Base-by-base conservation (phyloP, 108 stramenopile genomes). In the Mediolabrus comicus region DNA sequence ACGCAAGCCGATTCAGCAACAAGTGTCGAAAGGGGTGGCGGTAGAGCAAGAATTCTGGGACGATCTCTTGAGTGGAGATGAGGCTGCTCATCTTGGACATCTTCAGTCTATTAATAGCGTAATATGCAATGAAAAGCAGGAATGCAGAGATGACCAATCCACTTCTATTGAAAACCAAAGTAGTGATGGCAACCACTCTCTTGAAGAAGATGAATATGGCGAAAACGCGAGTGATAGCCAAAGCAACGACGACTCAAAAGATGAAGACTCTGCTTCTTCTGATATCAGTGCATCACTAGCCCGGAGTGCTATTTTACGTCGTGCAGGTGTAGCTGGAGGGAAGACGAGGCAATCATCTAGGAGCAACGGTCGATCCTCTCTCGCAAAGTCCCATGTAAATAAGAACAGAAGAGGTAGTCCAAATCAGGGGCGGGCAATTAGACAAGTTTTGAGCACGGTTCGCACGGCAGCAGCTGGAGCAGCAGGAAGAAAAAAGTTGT, bases 391-490 rank as follows among this genome's bases (percentile, higher is more conserved):
- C 4, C 52, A 69, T 28, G 67, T 67, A 13, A 30, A 38, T 32
- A 80, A 71, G 62, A 58, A 17, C 28, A 24, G 36, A 17, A 56
- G 63, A 12, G 49, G 22, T 0, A 67, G 57, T 22, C 30, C 22
- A 1, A 35, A 39, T 17, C 52, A 39, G 32, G 64, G 41, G 11
- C 39, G 61, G 12, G 75, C 68, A 2, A 51, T 77, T 8, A 43
- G 70, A 62, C 60, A 53, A 62, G 67, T 81, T 22, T 60, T 81
- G 51, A 52, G 59, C 28, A 64, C 80, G 19, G 71, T 77, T 9
- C 73, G 80, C 28, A 75, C 54, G 14, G 75, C 70, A 32, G 75
- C 75, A 14, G 57, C 53, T 30, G 64, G 65, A 17, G 64, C 49
- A 4, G 34, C 81, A 49, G 39, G 41, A 34, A 22, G 36, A 35